A percentile compares a stretch with the other conserved stretches of the same genome.
Conservation (phyloP, 202 grass and related monocot species). For the Elaeis oleifera region DNA sequence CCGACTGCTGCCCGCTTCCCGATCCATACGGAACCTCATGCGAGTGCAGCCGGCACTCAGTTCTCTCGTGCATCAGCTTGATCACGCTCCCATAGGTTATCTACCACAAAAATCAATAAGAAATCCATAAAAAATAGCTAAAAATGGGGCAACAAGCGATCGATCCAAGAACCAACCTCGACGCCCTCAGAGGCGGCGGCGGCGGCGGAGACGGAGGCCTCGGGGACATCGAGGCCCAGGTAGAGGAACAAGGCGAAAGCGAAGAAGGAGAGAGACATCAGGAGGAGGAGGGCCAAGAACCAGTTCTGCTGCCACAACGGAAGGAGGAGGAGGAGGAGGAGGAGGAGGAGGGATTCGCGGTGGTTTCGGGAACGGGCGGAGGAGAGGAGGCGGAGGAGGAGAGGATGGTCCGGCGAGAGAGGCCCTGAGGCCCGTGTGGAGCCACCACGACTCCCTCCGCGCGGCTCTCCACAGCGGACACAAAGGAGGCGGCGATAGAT, state of each 20-base stretch:
- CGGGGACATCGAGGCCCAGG: slow-evolving; percentile 64
- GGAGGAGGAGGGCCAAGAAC: slow-evolving; percentile 62
- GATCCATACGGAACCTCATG: slow-evolving; percentile 94
- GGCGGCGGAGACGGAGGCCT: slow-evolving; percentile 44
- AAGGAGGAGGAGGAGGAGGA: slow-evolving; percentile 5
- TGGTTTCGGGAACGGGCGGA: slow-evolving; percentile 14
- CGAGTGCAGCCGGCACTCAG: slow-evolving; percentile 75
- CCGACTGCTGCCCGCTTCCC: slow-evolving; percentile 86
- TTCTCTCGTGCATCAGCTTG: slow-evolving; percentile 82
- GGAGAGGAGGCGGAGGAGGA: slow-evolving; percentile 29
- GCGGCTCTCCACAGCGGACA: slow-evolving; percentile 25
- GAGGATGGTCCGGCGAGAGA: slow-evolving; percentile 51
- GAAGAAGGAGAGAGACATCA: slow-evolving; percentile 62
- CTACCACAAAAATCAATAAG: slow-evolving; percentile 23
- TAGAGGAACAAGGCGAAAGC: slow-evolving; percentile 70
- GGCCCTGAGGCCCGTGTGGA: slow-evolving; percentile 25
- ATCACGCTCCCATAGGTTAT: slow-evolving; percentile 72
- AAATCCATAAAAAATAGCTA: neutral
- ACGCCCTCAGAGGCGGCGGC: slow-evolving; percentile 41
- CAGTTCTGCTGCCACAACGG: slow-evolving; percentile 89
- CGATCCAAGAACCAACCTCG: slow-evolving; percentile 30
- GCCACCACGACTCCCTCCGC: slow-evolving; percentile 29
- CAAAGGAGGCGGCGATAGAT: neutral
- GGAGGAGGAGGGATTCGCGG: neutral
- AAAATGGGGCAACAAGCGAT: slow-evolving; percentile 1